Evolutionary conservation across 2,329 filamentous ascomycete genomes (phyloP).

Genomic region (Rachicladosporium sp.): DNA sequence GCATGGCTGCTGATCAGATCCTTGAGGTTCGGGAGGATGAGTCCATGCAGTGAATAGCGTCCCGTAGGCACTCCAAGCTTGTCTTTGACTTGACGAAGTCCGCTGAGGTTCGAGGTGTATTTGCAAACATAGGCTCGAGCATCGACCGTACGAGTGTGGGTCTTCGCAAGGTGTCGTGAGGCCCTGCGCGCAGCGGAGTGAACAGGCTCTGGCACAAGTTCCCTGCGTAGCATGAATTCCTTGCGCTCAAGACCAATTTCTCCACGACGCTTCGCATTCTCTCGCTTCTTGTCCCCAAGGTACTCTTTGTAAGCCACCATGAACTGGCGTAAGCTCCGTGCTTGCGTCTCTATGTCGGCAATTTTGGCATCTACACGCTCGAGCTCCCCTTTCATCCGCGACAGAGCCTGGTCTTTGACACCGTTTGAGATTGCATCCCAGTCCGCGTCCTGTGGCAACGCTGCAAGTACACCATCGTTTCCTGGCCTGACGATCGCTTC

Average conservation of each 20-base stretch:
- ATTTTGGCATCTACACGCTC: conserved; percentile 45
- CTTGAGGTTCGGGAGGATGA: conserved; percentile 3
- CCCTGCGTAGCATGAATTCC: conserved; percentile 43
- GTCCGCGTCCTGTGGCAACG: conserved; percentile 27
- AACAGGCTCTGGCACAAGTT: conserved; percentile 52
- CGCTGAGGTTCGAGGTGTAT: conserved; percentile 3
- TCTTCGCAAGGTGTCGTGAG: conserved; percentile 60
- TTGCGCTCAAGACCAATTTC: conserved; percentile 42
- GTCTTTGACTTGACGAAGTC: conserved; percentile 4
- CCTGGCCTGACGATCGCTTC: conserved; percentile 31
- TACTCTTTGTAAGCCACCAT: conserved; percentile 44
- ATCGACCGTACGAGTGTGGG: conserved; percentile 60
- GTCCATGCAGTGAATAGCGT: conserved; percentile 4
- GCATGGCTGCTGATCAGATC: conserved; percentile 1
- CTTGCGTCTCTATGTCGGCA: conserved; percentile 51
- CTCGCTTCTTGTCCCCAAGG: conserved; percentile 48
- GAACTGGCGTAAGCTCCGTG: conserved; percentile 42
- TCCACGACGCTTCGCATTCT: conserved; percentile 43
- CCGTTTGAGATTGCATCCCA: conserved; percentile 34
- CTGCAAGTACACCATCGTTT: conserved; percentile 28
- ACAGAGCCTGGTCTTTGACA: conserved; percentile 30
- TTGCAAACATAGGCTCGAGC: conserved; percentile 43
- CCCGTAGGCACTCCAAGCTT: conserved; percentile 2
- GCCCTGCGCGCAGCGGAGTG: conserved; percentile 53
- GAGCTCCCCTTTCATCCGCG: conserved; percentile 37